These are phyloP conservation scores for Yamadazyma diddensiae DNA, from an alignment of 1,139 yeast genomes.

Conservation along the genomic window DNA sequence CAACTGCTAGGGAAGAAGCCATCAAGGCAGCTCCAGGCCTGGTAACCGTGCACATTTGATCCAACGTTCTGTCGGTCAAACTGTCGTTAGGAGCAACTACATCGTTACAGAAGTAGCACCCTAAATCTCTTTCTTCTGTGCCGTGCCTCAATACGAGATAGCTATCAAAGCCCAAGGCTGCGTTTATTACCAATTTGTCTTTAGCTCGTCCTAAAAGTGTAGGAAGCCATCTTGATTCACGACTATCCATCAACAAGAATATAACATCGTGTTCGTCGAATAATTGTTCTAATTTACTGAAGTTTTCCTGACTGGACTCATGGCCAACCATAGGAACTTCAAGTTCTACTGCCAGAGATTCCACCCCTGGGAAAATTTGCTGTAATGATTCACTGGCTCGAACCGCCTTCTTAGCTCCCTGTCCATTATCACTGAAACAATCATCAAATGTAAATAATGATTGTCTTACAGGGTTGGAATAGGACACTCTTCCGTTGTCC, in stretches of 20 bases:
- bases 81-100: constrained; percentile 93
- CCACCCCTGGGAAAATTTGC: constrained; percentile 75
- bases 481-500: constrained; percentile 85
- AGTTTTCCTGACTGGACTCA: constrained; percentile 46
- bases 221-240: constrained; percentile 97
- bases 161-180: constrained; percentile 93
- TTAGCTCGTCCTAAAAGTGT: constrained; percentile 70
- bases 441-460: constrained; percentile 78
- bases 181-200: constrained; percentile 76
- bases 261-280: constrained; percentile 70
- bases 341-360: constrained; percentile 56
- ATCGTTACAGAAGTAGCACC: constrained; percentile 95
- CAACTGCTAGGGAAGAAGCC: constrained; percentile 88
- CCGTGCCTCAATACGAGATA: constrained; percentile 95
- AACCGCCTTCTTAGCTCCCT: constrained; percentile 68
- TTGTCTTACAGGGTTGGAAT: constrained; percentile 93
- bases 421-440: constrained; percentile 56
- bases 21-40: constrained; percentile 91
- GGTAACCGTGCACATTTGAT: constrained; percentile 98
- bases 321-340: constrained; percentile 98
- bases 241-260: constrained; percentile 83
- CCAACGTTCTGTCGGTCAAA: constrained; percentile 77
- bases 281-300: constrained; percentile 48
- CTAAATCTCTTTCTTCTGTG: constrained; percentile 47
- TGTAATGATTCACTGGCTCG: constrained; percentile 73